These are phyloP conservation scores for Trichoderma asperellum DNA, from an alignment of 2,329 filamentous ascomycete genomes.

Conservation along the genomic window DNA sequence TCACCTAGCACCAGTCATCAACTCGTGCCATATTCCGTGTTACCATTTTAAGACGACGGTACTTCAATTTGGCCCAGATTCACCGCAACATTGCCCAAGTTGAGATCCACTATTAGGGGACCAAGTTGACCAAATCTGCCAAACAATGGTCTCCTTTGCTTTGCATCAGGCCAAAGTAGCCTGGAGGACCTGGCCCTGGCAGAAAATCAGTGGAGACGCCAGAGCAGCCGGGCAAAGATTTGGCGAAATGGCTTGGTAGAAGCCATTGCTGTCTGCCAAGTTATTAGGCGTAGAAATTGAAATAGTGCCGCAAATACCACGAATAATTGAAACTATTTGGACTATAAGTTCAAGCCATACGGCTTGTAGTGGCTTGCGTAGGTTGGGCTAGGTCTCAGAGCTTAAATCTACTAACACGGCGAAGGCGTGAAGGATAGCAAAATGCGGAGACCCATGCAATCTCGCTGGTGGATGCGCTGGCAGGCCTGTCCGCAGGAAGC, in stretches of 20 bases:
- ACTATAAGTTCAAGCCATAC: constrained; percentile 15
- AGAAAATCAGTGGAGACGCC: constrained; percentile 12
- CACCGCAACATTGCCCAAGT: constrained; percentile 17
- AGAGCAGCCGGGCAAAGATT: constrained; percentile 10
- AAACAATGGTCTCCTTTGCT: constrained; percentile 10
- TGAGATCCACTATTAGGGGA: constrained; percentile 25
- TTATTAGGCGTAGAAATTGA: not conserved
- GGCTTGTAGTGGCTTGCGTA: not conserved
- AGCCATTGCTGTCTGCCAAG: not conserved
- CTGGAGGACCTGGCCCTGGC: not conserved
- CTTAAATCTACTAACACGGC: constrained; percentile 5
- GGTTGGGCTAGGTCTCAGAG: constrained; percentile 3
- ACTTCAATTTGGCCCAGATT: constrained; percentile 6
- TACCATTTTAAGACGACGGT: not conserved
- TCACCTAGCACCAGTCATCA: not conserved
- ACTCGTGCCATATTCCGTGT: not conserved
- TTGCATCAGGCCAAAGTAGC: not conserved
- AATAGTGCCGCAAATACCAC: not conserved
- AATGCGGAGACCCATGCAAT: constrained; percentile 26
- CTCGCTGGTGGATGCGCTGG: constrained; percentile 26
- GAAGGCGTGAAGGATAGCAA: constrained; percentile 12
- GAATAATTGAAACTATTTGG: not conserved
- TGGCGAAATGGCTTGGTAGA: not conserved
- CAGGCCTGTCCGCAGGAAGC: constrained; percentile 15
- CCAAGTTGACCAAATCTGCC: constrained; percentile 17